Base-by-base conservation (phyloP, 2,329 filamentous ascomycete genomes). In the Stemphylium beticola region DNA sequence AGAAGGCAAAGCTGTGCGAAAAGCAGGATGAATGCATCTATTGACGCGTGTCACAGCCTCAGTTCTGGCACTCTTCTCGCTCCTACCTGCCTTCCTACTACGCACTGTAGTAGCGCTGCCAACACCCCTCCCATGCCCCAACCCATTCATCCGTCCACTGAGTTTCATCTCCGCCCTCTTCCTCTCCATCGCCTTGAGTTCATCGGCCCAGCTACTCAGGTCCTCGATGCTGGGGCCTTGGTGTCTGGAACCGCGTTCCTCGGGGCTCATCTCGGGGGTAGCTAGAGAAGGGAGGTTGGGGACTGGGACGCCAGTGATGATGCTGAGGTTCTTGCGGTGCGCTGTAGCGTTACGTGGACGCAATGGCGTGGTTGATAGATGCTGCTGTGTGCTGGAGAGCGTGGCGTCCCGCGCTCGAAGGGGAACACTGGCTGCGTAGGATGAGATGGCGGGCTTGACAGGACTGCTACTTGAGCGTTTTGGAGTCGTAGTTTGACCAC, bases 111-210 rank as follows among this genome's bases (percentile, higher is more conserved):
- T 29, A 11, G 9, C 10, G 9, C 26, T 29, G 7, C 26, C 7
- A 7, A 26, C 36, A 4, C 38, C 22, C 20, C n/a, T 8, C 17
- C 26, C 26, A 32, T 26, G 8, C 2, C 40, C 24, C n/a, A 17
- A 17, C n/a, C 9, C 8, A 7, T 14, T 17, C 17, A 12, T 22
- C 15, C 3, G 2, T 12, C 26, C 10, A 32, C 12, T 18, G 14
- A 33, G 4, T 3, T 26, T 15, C n/a, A 50, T 24, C 3, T 45
- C 53, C 5, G 29, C 8, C 4, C 47, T 42, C 48, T 49, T 55
- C 3, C 29, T 43, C 36, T 56, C 49, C 58, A 61, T 59, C 3
- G 14, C 38, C 32, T 49, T 53, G 6, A 61, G 11, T 18, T 61
- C 49, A 10, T 45, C 17, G 0, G 60, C 60, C 60, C 57, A 62